Evolutionary conservation across 441 rosid genomes (phyloP), one percentile per base, ranked within the genome.

Genomic region (Jatropha multifida): DNA sequence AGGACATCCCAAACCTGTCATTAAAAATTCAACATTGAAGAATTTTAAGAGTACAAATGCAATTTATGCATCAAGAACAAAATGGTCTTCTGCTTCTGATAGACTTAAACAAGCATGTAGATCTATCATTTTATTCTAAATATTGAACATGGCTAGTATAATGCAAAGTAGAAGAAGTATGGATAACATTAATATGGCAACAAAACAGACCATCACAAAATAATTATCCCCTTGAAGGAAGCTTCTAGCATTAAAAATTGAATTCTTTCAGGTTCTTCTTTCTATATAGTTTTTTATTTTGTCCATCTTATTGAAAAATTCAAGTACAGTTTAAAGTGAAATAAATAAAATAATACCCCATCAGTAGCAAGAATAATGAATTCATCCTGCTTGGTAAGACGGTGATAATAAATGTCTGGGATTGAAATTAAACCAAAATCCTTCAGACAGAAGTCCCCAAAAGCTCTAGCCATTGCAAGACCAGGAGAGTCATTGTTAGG

Each of bases 391-490:
- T 89, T 84, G 18, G 87, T 83, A 26, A 95, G 87, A 41, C 61
- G 85, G 37, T 89, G 81, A 59, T 83, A 88, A 46, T 82, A 85
- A 69, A 95, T 77, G 32, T 95, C 97, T 55, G 99, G 97, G 62
- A 92, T 88, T 46, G 99, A 93, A 65, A 95, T 95, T 58, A 95
- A 86, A 73, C 99, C 99, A 71, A 82, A 95, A 81, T 95, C 94
- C 80, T 92, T 90, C 27, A 95, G 94, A 80, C 99, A 95, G 84
- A 93, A 95, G 82, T 95, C 99, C 71, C 99, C 99, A 75, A 95
- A 92, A 74, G 99, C 99, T 71, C 99, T 90, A 18, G 99, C 96
- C 99, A 95, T 95, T 67, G 99, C 99, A 51, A 95, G 91, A 73
- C 99, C 98, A 62, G 99, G 99, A 38, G 98, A 85, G 81, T 95